Evolutionary conservation across 352 stramenopile genomes (phyloP).

Genomic region (Phytophthora hybrid): DNA sequence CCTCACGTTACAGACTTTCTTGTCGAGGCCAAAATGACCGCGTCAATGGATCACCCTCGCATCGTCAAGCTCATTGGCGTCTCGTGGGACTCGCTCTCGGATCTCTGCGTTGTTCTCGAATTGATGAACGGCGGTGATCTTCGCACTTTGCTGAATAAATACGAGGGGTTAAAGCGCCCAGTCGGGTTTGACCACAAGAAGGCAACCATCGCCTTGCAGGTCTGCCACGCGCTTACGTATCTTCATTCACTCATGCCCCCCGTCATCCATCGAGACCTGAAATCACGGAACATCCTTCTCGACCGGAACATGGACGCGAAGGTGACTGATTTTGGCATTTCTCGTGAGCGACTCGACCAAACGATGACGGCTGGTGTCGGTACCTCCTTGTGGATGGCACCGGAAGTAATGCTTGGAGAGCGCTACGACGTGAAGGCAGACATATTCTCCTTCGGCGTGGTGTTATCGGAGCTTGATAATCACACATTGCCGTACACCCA

Average conservation of each 20-base stretch:
- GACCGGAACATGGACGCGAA: conserved; percentile 31
- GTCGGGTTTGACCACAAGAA: conserved; percentile 29
- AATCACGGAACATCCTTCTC: conserved; percentile 66
- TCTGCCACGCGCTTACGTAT: conserved; percentile 41
- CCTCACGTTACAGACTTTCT: conserved; percentile 36
- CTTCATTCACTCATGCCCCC: conserved; percentile 29
- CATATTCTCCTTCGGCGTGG: conserved; percentile 42
- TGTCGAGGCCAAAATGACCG: conserved; percentile 51
- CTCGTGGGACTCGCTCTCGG: conserved; percentile 45
- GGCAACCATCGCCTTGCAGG: conserved; percentile 37
- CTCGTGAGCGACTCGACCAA: conserved; percentile 11
- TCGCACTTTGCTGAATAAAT: conserved; percentile 38
- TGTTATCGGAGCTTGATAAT: conserved; percentile 39
- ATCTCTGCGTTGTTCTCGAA: conserved; percentile 55
- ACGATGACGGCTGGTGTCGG: conserved; percentile 36
- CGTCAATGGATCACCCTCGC: conserved; percentile 38
- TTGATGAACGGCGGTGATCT: conserved; percentile 60
- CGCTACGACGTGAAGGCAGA: conserved; percentile 41
- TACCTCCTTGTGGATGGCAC: conserved; percentile 36
- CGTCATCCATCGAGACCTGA: conserved; percentile 62
- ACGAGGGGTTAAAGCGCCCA: conserved; percentile 6
- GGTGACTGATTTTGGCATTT: conserved; percentile 34
- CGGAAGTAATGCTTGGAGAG: conserved; percentile 34
- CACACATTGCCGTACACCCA: conserved; percentile 27
- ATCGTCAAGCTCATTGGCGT: conserved; percentile 56